Evolutionary conservation across 352 stramenopile genomes (phyloP).

Genomic region (Globisporangium recalcitrans): DNA sequence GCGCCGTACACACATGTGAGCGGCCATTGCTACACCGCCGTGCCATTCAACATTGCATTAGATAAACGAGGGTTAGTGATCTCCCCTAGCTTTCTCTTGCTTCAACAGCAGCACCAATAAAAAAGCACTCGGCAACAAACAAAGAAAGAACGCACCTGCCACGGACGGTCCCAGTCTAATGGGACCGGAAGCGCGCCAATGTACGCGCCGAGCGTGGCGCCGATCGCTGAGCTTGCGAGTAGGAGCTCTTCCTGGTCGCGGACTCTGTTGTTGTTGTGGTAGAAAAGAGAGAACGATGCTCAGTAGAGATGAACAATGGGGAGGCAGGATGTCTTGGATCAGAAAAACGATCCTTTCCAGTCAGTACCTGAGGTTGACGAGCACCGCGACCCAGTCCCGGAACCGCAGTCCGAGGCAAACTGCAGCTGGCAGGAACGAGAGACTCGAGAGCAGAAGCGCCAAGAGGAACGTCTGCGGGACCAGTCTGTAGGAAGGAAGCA

Average conservation of each 20-base stretch:
- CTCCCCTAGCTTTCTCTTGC: neutral
- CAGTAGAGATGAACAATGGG: neutral
- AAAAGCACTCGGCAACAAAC: neutral
- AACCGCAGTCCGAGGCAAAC: slow-evolving; percentile 31
- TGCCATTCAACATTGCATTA: neutral
- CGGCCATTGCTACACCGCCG: slow-evolving; percentile 71
- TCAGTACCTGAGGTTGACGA: slow-evolving; percentile 50
- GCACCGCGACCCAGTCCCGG: slow-evolving; percentile 43
- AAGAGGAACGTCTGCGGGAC: slow-evolving; percentile 59
- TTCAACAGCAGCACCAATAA: neutral
- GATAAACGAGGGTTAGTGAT: neutral
- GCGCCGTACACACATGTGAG: slow-evolving; percentile 78
- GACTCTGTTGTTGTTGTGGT: slow-evolving; percentile 20
- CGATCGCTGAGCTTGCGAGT: slow-evolving; percentile 48
- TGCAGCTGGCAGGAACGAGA: slow-evolving; percentile 38
- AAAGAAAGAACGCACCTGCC: slow-evolving; percentile 68
- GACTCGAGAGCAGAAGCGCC: slow-evolving; percentile 45
- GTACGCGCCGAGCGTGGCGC: slow-evolving; percentile 60
- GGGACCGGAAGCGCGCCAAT: slow-evolving; percentile 75
- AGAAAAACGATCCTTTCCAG: neutral
- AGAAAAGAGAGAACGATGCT: neutral
- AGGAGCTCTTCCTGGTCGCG: slow-evolving; percentile 38
- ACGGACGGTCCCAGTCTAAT: slow-evolving; percentile 84
- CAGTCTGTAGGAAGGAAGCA: slow-evolving; percentile 29
- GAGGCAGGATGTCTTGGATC: neutral